Evolutionary conservation across 768 basidiomycete genomes (phyloP).

Genomic region (Lentinula guzmanii): DNA sequence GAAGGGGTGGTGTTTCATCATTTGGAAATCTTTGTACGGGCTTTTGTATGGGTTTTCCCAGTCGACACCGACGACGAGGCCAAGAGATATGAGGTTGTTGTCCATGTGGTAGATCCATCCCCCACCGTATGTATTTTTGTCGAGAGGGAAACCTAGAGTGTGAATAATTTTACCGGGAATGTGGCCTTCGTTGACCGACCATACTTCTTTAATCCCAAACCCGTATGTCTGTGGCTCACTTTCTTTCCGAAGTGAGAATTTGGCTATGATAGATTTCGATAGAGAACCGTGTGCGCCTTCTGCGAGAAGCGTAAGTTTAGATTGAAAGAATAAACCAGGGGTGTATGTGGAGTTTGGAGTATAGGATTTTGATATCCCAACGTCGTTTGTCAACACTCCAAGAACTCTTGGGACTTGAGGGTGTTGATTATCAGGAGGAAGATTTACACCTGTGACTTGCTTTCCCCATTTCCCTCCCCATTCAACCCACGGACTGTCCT

Average conservation of each 20-base stretch:
- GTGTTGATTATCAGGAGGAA: slow-evolving; percentile 1
- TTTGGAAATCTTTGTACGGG: slow-evolving; percentile 88
- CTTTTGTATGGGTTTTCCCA: slow-evolving; percentile 91
- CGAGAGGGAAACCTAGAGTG: slow-evolving; percentile 91
- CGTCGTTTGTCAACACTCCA: slow-evolving; percentile 91
- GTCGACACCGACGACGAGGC: slow-evolving; percentile 90
- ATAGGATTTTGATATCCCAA: slow-evolving; percentile 76
- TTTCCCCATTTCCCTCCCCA: slow-evolving; percentile 13
- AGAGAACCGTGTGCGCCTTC: slow-evolving; percentile 95
- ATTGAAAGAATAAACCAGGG: slow-evolving; percentile 93
- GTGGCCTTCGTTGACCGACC: slow-evolving; percentile 55
- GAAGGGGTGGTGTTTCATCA: slow-evolving; percentile 97
- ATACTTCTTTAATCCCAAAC: slow-evolving; percentile 95
- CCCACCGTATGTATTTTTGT: slow-evolving; percentile 81
- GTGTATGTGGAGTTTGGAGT: slow-evolving; percentile 84
- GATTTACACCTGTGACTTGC: slow-evolving; percentile 13
- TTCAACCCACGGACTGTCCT: slow-evolving; percentile 30
- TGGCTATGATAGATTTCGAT: slow-evolving; percentile 69
- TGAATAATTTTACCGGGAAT: slow-evolving; percentile 70
- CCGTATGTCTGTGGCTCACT: slow-evolving; percentile 91
- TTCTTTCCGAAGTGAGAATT: slow-evolving; percentile 67
- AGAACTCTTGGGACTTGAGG: slow-evolving; percentile 43
- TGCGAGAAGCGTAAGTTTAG: slow-evolving; percentile 87
- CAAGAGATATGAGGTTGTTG: slow-evolving; percentile 82
- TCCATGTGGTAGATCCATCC: slow-evolving; percentile 97